Conservation (phyloP, 306 rosid genomes). For the Mimosa bimucronata region DNA sequence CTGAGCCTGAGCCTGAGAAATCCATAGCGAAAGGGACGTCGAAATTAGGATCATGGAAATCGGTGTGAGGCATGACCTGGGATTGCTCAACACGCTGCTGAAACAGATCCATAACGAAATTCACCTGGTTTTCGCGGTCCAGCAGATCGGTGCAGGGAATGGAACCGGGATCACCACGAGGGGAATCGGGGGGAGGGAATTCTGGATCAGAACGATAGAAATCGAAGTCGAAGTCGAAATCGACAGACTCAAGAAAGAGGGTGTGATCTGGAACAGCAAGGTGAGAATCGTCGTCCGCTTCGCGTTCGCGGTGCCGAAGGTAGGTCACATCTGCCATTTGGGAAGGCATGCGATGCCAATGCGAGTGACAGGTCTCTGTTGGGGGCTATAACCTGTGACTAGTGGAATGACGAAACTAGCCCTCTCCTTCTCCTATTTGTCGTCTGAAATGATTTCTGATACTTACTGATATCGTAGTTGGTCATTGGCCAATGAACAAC, state of each 20-base stretch:
- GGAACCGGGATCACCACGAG: constrained; percentile 44
- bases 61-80: constrained; percentile 43
- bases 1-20: constrained; percentile 48
- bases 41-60: constrained; percentile 47
- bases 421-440: constrained; percentile 3
- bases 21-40: constrained; percentile 50
- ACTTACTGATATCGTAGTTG: no score
- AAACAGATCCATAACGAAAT: constrained; percentile 81
- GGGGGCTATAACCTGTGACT: not conserved
- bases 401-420: constrained; percentile 8
- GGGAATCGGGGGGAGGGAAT: constrained; percentile 35
- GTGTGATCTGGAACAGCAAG: constrained; percentile 27
- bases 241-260: constrained; percentile 35
- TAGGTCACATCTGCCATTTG: constrained; percentile 26
- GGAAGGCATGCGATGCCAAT: no score
- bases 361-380: no score
- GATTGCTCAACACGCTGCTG: constrained; percentile 93
- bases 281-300: constrained; percentile 38
- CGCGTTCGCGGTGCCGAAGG: constrained; percentile 45
- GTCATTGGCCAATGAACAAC: no score
- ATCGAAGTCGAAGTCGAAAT: constrained; percentile 47
- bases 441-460: no score
- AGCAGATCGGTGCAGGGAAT: constrained; percentile 40
- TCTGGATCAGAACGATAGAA: constrained; percentile 48
- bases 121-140: constrained; percentile 66